phyloP scores from a whole-genome alignment of 176 grass and related monocot genomes.

The Triticum turgidum region DNA sequence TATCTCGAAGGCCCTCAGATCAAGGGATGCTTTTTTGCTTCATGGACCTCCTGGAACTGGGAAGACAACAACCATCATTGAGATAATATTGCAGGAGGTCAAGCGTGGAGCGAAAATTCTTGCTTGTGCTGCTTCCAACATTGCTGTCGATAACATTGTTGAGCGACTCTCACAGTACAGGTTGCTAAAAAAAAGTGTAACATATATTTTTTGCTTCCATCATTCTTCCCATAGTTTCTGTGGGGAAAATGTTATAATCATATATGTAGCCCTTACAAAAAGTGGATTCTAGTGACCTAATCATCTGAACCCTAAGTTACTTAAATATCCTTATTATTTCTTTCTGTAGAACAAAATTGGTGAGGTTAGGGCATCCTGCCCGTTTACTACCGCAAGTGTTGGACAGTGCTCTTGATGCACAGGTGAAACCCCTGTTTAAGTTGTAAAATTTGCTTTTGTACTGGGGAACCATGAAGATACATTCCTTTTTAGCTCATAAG shows the following conservation, averaged over 20 bases:
- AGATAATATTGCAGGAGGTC: constrained; percentile 95
- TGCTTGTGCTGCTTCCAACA: constrained; percentile 99
- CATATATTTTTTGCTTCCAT: not conserved
- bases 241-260: constrained; percentile 1
- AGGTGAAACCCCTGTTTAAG: constrained; percentile 44
- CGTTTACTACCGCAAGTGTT: constrained; percentile 91
- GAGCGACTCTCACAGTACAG: constrained; percentile 88
- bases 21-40: constrained; percentile 95
- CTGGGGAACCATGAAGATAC: not conserved
- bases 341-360: constrained; percentile 70
- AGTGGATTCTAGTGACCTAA: constrained; percentile 26
- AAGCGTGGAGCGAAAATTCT: constrained; percentile 95
- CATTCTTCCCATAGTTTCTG: constrained; percentile 6
- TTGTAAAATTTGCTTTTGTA: constrained; percentile 27
- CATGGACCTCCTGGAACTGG: constrained; percentile 98
- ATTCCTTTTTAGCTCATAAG: not conserved
- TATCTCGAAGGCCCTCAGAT: constrained; percentile 79
- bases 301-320: constrained; percentile 3
- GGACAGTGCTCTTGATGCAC: constrained; percentile 92
- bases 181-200: constrained; percentile 36
- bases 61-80: constrained; percentile 95
- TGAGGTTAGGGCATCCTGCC: constrained; percentile 96
- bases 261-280: constrained; percentile 28
- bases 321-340: constrained; percentile 3
- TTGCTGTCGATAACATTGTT: constrained; percentile 98